Conservation (phyloP, 495 filamentous ascomycete species). For the Penicillium simplicissimum region DNA sequence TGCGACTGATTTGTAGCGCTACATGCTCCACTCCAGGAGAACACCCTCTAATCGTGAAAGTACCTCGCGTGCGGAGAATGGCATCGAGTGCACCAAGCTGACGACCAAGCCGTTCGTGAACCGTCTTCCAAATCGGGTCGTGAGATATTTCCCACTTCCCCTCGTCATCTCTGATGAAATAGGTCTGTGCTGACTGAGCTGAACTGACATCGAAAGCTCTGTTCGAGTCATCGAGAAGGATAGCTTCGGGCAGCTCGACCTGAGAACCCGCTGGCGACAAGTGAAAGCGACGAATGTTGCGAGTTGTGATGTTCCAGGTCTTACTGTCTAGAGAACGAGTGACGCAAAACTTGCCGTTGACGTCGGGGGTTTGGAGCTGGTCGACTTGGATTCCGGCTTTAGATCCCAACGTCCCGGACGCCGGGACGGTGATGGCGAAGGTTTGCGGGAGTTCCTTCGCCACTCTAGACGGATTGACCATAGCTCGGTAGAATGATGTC, state of each 20-base stretch:
- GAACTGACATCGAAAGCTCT: background rate
- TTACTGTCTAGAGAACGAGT: conserved; percentile 10
- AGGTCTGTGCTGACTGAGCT: background rate
- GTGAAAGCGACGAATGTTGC: conserved; percentile 7
- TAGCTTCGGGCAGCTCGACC: background rate
- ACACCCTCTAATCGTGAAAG: conserved; percentile 45
- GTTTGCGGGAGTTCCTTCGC: conserved; percentile 20
- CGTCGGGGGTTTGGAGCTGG: conserved; percentile 47
- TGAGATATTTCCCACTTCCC: background rate
- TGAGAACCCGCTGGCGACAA: background rate
- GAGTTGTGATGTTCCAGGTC: background rate
- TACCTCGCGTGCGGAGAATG: conserved; percentile 46
- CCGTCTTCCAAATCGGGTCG: conserved; percentile 23
- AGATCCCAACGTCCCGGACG: conserved; percentile 51
- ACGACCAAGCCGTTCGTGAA: conserved; percentile 36
- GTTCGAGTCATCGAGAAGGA: background rate
- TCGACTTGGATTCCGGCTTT: conserved; percentile 52
- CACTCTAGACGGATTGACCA: background rate
- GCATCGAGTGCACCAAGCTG: conserved; percentile 55
- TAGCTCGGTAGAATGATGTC: conserved; percentile 41
- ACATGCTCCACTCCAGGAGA: conserved; percentile 28
- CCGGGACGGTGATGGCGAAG: conserved; percentile 50
- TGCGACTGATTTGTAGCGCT: conserved; percentile 58
- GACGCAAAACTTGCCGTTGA: conserved; percentile 41
- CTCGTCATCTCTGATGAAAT: background rate